Conservation (phyloP, 345 rosid species). For the Excoecaria agallocha region DNA sequence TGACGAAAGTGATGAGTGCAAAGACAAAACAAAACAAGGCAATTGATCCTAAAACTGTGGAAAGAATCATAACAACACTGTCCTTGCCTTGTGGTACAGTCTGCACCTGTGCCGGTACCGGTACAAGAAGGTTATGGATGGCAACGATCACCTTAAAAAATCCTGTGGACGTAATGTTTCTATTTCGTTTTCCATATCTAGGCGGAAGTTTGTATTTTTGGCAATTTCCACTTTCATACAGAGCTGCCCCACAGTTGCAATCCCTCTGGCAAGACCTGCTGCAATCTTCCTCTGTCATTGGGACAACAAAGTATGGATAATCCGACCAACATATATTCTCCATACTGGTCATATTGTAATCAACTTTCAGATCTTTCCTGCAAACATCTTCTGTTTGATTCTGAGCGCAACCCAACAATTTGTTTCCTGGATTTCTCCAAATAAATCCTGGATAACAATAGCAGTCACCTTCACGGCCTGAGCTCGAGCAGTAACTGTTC, state of each 20-base stretch:
- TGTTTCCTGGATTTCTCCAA: neutral
- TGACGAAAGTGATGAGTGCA: constrained; percentile 17
- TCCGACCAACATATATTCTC: constrained; percentile 2
- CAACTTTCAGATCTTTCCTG: neutral
- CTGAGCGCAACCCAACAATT: neutral
- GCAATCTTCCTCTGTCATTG: neutral
- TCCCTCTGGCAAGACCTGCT: constrained; percentile 9
- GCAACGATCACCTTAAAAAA: constrained; percentile 8
- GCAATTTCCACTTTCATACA: neutral
- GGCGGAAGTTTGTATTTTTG: constrained; percentile 3
- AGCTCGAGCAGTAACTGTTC: constrained; percentile 24
- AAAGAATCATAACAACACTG: constrained; percentile 11
- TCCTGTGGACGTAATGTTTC: neutral
- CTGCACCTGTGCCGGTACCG: no score
- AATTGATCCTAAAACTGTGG: constrained; percentile 4
- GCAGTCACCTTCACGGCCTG: neutral
- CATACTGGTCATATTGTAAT: neutral
- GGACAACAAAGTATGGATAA: neutral
- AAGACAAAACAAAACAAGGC: constrained; percentile 16
- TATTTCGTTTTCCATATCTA: constrained; percentile 2
- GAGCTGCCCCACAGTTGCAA: constrained; percentile 12
- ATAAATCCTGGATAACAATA: constrained; percentile 16
- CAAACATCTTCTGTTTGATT: constrained; percentile 7
- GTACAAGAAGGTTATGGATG: no score
- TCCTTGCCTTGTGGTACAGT: constrained; percentile 5